Percentiles rank a stretch among this genome's conserved stretches.
phyloP scores from a whole-genome alignment of 2,329 filamentous ascomycete species.

The Neonectria punicea region DNA sequence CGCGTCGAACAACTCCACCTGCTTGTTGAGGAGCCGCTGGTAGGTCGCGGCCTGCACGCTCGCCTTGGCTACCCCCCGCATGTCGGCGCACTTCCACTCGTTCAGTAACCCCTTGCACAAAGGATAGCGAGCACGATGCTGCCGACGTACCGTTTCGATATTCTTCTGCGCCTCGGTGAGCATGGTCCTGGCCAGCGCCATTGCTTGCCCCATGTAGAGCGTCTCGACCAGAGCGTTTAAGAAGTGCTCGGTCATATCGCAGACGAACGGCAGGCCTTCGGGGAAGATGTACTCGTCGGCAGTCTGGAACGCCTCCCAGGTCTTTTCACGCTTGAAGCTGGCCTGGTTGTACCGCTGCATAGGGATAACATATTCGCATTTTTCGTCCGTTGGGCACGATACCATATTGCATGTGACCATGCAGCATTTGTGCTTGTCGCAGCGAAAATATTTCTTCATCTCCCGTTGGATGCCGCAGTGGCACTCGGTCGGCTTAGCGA shows the following conservation, averaged over 20 bases:
- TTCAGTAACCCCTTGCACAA: neutral
- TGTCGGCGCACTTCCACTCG: neutral
- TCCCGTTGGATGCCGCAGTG: conserved; percentile 22
- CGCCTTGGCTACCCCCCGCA: neutral
- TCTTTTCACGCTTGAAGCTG: neutral
- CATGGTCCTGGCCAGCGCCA: neutral
- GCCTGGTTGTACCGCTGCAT: conserved; percentile 37
- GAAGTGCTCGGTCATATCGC: neutral
- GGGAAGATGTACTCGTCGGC: neutral
- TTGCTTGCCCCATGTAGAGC: neutral
- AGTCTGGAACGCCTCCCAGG: neutral
- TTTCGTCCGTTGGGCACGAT: conserved; percentile 27
- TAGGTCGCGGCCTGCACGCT: too few species aligned
- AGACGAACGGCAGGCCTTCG: neutral
- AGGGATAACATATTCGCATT: conserved; percentile 17
- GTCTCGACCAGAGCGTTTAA: neutral
- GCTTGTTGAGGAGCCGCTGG: neutral
- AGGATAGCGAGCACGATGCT: neutral
- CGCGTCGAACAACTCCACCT: neutral
- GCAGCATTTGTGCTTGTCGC: conserved; percentile 44
- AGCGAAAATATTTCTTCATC: conserved; percentile 27
- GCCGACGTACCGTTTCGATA: neutral
- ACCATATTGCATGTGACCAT: conserved; percentile 24
- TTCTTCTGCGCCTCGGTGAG: neutral
- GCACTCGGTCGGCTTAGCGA: conserved; percentile 35